A percentile compares a stretch with the other conserved stretches of the same genome.
Evolutionary conservation across 2,329 filamentous ascomycete genomes (phyloP).

Genomic region (Talaromyces sp.): DNA sequence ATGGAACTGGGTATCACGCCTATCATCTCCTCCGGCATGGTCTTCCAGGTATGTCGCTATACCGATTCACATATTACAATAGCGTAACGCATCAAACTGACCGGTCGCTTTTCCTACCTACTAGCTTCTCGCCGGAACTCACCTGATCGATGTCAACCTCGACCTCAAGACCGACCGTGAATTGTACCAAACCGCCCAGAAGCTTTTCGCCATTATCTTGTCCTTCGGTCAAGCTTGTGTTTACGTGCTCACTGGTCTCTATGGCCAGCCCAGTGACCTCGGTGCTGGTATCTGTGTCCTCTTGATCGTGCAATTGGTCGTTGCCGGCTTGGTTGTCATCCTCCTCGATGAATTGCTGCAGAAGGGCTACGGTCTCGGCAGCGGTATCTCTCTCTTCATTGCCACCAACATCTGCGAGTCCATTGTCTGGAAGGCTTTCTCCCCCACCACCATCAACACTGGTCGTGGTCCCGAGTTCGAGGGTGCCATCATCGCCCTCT

Average conservation of each 20-base stretch:
- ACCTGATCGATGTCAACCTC: slow-evolving; percentile 99
- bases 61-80: slow-evolving; percentile 5
- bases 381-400: slow-evolving; percentile 98
- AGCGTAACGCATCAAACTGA: slow-evolving; percentile 13
- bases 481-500: slow-evolving; percentile 94
- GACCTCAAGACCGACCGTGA: slow-evolving; percentile 99
- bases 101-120: neutral
- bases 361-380: slow-evolving; percentile 98
- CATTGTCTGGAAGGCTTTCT: slow-evolving; percentile 99
- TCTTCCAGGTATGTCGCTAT: slow-evolving; percentile 67
- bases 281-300: slow-evolving; percentile 98
- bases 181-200: slow-evolving; percentile 99
- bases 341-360: slow-evolving; percentile 98
- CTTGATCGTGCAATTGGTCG: slow-evolving; percentile 93
- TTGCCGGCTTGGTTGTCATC: slow-evolving; percentile 97
- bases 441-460: slow-evolving; percentile 98
- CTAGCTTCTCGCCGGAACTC: slow-evolving; percentile 89
- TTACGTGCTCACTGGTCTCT: slow-evolving; percentile 96
- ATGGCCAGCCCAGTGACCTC: slow-evolving; percentile 92
- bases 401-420: slow-evolving; percentile 99
- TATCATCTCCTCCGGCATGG: slow-evolving; percentile 99
- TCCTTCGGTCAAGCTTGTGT: slow-evolving; percentile 97
- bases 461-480: slow-evolving; percentile 98
- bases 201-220: slow-evolving; percentile 95
- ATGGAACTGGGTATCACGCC: slow-evolving; percentile 98